Base-by-base conservation (phyloP, 2,329 filamentous ascomycete genomes). In the Verticillium zaregamsianum region DNA sequence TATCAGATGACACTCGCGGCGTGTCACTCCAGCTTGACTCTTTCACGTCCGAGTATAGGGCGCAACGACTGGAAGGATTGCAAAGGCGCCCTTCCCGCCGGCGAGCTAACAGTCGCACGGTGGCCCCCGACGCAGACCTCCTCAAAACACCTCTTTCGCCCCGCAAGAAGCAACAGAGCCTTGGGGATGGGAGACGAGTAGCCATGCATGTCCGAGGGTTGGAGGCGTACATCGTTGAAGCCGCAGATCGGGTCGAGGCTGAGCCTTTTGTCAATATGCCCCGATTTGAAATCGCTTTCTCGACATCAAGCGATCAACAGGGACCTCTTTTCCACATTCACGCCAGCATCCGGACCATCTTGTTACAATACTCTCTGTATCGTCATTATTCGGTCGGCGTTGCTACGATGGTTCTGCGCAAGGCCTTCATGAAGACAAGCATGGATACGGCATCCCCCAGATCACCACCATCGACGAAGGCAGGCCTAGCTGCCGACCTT, bases 141-240 rank as follows among this genome's bases (percentile, higher is more conserved):
- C 70, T 86, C 67, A 72, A 76, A 69, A 69, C 83, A 67, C 74
- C 85, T 80, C 57, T 78, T 70, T 68, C 82, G 25, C 80, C 63
- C 9, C 74, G 76, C 64, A 85, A 84, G 71, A 87, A 84, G 66
- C 80, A 82, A 59, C 81, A 83, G 60, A 77, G 78, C n/a, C 72
- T 77, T 2, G 84, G 84, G 14, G 94, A 99, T 76, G 93, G 93
- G 2, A 86, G 95, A 63, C 88, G 92, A 35, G 78, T 99, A 32
- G 88, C 91, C 3, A 76, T 98, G 31, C 91, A 96, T 71, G 85
- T 91, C 40, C 87, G 91, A 64, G 92, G 92, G 0, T 80, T 99
- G 4, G 95, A 98, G 73, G 92, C 90, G 0, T 94, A 95, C 68
- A 90, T 98, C 57, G 89, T 98, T 57, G 95, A 99, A 72, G 90